Conservation (phyloP, 2,329 filamentous ascomycete species). For the Monosporascus sp. region DNA sequence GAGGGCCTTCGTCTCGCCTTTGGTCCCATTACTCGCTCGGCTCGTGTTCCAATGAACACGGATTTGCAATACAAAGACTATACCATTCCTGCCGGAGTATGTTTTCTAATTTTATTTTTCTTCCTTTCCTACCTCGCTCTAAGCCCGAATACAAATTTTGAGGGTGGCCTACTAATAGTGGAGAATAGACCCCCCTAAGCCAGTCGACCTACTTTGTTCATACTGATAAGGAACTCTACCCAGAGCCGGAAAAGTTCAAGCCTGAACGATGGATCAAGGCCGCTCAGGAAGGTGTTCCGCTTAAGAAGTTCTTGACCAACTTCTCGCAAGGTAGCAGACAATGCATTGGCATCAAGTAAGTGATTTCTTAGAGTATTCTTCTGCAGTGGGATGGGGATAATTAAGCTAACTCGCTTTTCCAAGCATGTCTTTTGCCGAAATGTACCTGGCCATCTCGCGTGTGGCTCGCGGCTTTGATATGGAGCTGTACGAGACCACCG, state of each 20-base stretch:
- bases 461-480: conserved; percentile 13
- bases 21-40: conserved; percentile 12
- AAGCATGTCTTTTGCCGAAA: neutral
- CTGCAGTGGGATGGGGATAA: conserved; percentile 1
- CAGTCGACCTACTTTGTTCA: conserved; percentile 16
- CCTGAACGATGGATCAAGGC: conserved; percentile 24
- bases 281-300: conserved; percentile 2
- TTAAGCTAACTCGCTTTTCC: neutral
- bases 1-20: conserved; percentile 11
- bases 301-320: conserved; percentile 9
- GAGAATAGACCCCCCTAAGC: conserved; percentile 16
- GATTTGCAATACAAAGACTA: conserved; percentile 26
- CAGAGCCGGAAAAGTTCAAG: conserved; percentile 18
- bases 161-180: no score
- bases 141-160: no score
- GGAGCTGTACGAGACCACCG: conserved; percentile 10
- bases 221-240: conserved; percentile 17
- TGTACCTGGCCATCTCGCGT: conserved; percentile 3
- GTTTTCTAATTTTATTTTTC: neutral
- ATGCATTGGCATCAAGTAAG: conserved; percentile 17
- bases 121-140: neutral
- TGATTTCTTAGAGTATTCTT: conserved; percentile 1
- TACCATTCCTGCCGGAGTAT: conserved; percentile 27
- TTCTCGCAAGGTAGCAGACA: conserved; percentile 16
- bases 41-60: conserved; percentile 23